A percentile compares a stretch with the other conserved stretches of the same genome.
phyloP scores from a whole-genome alignment of 2,329 filamentous ascomycete genomes.

The Botrytis elliptica region DNA sequence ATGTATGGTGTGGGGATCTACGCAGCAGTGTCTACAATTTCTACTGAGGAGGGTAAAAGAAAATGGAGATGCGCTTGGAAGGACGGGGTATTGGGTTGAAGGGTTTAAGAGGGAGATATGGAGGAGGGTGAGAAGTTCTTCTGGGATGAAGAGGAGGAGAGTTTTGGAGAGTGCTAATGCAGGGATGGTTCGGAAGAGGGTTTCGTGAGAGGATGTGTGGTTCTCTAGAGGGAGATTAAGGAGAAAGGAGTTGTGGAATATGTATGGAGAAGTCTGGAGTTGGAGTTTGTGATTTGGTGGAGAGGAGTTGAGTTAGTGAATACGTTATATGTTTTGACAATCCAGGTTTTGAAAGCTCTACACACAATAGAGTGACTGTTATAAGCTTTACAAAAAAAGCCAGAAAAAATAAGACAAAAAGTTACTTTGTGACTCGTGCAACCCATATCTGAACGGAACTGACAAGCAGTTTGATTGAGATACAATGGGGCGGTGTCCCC shows the following conservation, averaged over 20 bases:
- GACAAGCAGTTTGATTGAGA: background rate
- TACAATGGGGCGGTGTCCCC: too few species aligned
- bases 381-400: too few species aligned
- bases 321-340: background rate
- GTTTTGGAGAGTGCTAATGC: background rate
- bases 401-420: background rate
- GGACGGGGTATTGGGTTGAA: slow-evolving; percentile 39
- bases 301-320: background rate
- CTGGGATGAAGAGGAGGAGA: too few species aligned
- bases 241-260: background rate
- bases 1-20: slow-evolving; percentile 65
- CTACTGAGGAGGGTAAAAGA: slow-evolving; percentile 56
- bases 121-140: slow-evolving; percentile 21
- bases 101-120: slow-evolving; percentile 27
- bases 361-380: background rate
- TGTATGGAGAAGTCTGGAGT: background rate
- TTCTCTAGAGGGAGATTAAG: background rate
- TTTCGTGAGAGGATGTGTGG: background rate
- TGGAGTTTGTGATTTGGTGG: background rate
- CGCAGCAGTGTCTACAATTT: slow-evolving; percentile 81
- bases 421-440: accelerated
- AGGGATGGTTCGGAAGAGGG: background rate
- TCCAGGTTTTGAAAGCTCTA: background rate
- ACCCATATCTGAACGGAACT: background rate
- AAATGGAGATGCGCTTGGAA: slow-evolving; percentile 45